Evolutionary conservation across 495 filamentous ascomycete genomes (phyloP).

Genomic region (Penicillium turbatum): DNA sequence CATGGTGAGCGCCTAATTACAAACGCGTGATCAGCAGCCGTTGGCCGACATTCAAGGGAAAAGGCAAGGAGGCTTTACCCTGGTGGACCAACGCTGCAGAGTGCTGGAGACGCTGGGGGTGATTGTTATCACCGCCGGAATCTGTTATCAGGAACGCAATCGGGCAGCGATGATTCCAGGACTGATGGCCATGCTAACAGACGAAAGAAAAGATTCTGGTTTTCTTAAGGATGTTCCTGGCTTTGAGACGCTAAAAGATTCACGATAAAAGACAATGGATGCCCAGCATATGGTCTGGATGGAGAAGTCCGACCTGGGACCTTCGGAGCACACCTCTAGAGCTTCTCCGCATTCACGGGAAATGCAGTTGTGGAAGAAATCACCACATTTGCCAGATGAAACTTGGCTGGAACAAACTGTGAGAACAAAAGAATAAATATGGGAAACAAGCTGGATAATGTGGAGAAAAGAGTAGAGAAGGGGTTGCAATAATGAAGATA

Average conservation of each 20-base stretch:
- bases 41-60: neutral
- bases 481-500: constrained; percentile 10
- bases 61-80: neutral
- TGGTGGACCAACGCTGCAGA: constrained; percentile 12
- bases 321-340: constrained; percentile 32
- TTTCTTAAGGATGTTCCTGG: neutral
- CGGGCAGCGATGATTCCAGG: constrained; percentile 25
- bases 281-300: constrained; percentile 2
- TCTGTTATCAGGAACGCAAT: constrained; percentile 36
- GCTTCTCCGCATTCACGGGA: constrained; percentile 45
- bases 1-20: constrained; percentile 47
- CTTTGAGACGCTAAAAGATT: constrained; percentile 19
- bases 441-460: constrained; percentile 18
- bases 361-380: constrained; percentile 6
- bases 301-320: constrained; percentile 26
- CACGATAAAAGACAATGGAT: constrained; percentile 15
- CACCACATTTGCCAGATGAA: neutral
- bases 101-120: constrained; percentile 2
- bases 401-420: neutral
- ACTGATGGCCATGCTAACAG: constrained; percentile 42
- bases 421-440: neutral
- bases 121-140: constrained; percentile 26
- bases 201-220: neutral
- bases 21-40: neutral
- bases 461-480: constrained; percentile 12